Conservation (phyloP, 352 stramenopile species). For the Globisporangium viniferum region DNA sequence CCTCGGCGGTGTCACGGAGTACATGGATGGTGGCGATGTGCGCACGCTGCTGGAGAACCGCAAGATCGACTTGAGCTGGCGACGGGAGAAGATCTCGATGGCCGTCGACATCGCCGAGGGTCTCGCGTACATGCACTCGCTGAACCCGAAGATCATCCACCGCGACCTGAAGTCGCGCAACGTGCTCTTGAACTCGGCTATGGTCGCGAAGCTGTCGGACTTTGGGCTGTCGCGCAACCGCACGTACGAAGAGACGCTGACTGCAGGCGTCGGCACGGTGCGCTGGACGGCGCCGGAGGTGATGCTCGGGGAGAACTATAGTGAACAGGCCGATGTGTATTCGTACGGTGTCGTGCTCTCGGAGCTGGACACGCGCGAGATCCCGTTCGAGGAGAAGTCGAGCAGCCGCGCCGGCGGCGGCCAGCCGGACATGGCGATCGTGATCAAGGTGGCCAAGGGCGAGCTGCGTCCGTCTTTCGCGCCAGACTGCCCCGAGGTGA, state of each 20-base stretch:
- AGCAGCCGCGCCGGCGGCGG: slow-evolving; percentile 51
- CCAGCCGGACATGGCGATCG: slow-evolving; percentile 77
- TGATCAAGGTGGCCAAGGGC: slow-evolving; percentile 76
- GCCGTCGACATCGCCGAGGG: slow-evolving; percentile 79
- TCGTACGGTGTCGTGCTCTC: slow-evolving; percentile 87
- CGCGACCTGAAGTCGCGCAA: slow-evolving; percentile 84
- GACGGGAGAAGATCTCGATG: slow-evolving; percentile 82
- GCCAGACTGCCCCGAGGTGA: slow-evolving; percentile 34
- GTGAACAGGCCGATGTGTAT: slow-evolving; percentile 84
- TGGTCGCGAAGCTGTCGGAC: slow-evolving; percentile 84
- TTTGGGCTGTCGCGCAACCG: slow-evolving; percentile 82
- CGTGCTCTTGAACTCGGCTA: slow-evolving; percentile 71
- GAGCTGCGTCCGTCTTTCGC: slow-evolving; percentile 77
- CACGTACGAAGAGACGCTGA: slow-evolving; percentile 85
- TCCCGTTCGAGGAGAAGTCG: slow-evolving; percentile 86
- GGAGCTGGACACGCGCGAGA: slow-evolving; percentile 84
- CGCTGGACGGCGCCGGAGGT: slow-evolving; percentile 86
- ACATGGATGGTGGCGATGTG: slow-evolving; percentile 85
- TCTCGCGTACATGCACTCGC: slow-evolving; percentile 83
- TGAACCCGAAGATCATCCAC: slow-evolving; percentile 81
- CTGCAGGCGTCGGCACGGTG: slow-evolving; percentile 76
- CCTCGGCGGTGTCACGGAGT: slow-evolving; percentile 77
- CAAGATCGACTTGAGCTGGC: slow-evolving; percentile 81
- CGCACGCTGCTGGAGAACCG: slow-evolving; percentile 77
- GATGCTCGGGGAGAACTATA: slow-evolving; percentile 87